Evolutionary conservation across 2,329 filamentous ascomycete species (phyloP).

Genomic region (Botrytis sinoallii): DNA sequence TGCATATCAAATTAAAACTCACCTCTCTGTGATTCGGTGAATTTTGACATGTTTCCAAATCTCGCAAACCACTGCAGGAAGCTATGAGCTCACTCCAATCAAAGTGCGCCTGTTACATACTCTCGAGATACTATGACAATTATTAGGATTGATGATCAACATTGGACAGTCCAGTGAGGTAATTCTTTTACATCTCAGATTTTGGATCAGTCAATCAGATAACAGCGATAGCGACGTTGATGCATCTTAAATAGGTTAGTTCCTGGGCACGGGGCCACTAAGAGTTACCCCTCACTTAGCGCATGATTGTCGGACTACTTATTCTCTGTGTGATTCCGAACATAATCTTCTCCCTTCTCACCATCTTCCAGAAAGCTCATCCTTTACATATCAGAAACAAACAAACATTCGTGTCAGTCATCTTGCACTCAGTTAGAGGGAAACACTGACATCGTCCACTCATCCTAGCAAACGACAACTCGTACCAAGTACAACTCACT

Average conservation of each 20-base stretch:
- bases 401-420: slow-evolving; percentile 6
- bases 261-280: neutral
- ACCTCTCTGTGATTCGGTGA: neutral
- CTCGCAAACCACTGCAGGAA: neutral
- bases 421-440: neutral
- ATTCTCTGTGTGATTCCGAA: neutral
- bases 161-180: neutral
- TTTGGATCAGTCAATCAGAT: slow-evolving; percentile 15
- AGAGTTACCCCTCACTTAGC: slow-evolving; percentile 16
- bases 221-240: neutral
- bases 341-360: neutral
- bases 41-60: neutral
- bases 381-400: neutral
- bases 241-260: neutral
- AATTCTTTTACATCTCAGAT: neutral
- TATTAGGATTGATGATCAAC: neutral
- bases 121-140: neutral
- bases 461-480: slow-evolving; percentile 17
- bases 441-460: neutral
- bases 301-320: neutral
- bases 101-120: neutral
- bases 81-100: neutral
- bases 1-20: neutral
- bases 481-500: slow-evolving; percentile 30
- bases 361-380: neutral